phyloP scores from a whole-genome alignment of 2,329 filamentous ascomycete species.

The Niveomyces coronatus region DNA sequence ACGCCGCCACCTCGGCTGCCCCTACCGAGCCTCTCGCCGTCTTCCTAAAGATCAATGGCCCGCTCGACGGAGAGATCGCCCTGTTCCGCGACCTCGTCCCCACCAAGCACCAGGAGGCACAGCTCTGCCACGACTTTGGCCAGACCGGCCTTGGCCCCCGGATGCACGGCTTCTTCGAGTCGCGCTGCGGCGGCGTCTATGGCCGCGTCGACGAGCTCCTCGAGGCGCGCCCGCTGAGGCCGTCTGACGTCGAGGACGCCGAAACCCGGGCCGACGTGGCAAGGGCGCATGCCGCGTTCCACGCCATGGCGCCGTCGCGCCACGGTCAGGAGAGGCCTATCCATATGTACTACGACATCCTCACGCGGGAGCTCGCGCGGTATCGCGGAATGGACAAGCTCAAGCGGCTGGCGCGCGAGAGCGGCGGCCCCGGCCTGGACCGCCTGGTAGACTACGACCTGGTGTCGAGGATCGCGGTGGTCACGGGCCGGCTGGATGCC shows the following conservation, averaged over 20 bases:
- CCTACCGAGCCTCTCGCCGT: slow-evolving; percentile 10
- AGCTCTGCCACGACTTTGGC: slow-evolving; percentile 7
- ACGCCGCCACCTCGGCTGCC: neutral
- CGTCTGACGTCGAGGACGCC: slow-evolving; percentile 10
- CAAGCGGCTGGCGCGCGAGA: slow-evolving; percentile 4
- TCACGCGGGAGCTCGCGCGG: slow-evolving; percentile 4
- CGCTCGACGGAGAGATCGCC: slow-evolving; percentile 2
- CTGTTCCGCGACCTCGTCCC: slow-evolving; percentile 9
- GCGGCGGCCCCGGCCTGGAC: slow-evolving; percentile 6
- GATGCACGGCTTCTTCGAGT: slow-evolving; percentile 12
- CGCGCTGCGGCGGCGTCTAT: slow-evolving; percentile 9
- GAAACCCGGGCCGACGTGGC: slow-evolving; percentile 10
- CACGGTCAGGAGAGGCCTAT: neutral
- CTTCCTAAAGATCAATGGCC: slow-evolving; percentile 4
- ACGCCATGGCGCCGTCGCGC: neutral
- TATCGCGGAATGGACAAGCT: slow-evolving; percentile 9
- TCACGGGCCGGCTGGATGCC: slow-evolving; percentile 1
- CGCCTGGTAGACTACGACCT: slow-evolving; percentile 11
- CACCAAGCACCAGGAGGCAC: slow-evolving; percentile 10
- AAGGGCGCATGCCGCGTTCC: slow-evolving; percentile 8
- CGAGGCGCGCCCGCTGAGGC: slow-evolving; percentile 9
- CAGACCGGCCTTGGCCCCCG: slow-evolving; percentile 8
- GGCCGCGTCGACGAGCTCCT: slow-evolving; percentile 12
- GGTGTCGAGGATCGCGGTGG: neutral
- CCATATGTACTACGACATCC: slow-evolving; percentile 6